Base-by-base conservation (phyloP, 495 filamentous ascomycete genomes). In the Penicillium bovifimosum region DNA sequence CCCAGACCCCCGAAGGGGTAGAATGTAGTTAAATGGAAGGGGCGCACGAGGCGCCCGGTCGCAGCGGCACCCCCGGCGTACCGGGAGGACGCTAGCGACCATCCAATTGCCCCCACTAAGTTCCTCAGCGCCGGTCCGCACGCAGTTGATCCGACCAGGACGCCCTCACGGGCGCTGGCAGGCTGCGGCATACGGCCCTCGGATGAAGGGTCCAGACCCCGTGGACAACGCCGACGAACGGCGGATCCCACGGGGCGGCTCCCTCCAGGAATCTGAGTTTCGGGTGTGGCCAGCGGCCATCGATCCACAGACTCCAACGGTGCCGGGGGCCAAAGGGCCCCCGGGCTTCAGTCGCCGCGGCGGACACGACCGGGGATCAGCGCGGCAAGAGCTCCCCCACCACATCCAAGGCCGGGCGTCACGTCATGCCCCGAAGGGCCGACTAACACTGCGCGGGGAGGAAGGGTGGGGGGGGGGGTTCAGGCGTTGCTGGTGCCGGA, bases 41-140 rank as follows among this genome's bases (percentile, higher is more conserved):
- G 54, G 35, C 47, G 41, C 33, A 33, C 20, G 33, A 48, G 45
- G 47, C 61, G 35, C 53, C 64, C 53, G 33, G 42, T 59, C 58
- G 41, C 39, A n/a, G 32, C 31, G 39, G 40, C 35, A 16, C 32
- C 50, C 57, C 53, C 54, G 39, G 52, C 61, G 60, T 54, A 56
- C 50, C 55, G 48, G 50, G 31, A n/a, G 41, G 38, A 39, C 6
- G 38, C 53, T 47, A 41, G 44, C 39, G 34, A 64, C 65, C 56
- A 73, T 78, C 69, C 73, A 65, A 54, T 73, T 76, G 72, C 73
- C 75, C 68, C 73, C 65, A 68, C 71, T 72, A 71, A 74, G 65
- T 67, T 72, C 57, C 72, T 65, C 62, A 73, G 54, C 54, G 38
- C 49, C 42, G 48, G 62, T 64, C 78, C 69, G 67, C 62, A 50